Base-by-base conservation (phyloP, 2,329 filamentous ascomycete species). In the Sporothrix dimorphospora region DNA sequence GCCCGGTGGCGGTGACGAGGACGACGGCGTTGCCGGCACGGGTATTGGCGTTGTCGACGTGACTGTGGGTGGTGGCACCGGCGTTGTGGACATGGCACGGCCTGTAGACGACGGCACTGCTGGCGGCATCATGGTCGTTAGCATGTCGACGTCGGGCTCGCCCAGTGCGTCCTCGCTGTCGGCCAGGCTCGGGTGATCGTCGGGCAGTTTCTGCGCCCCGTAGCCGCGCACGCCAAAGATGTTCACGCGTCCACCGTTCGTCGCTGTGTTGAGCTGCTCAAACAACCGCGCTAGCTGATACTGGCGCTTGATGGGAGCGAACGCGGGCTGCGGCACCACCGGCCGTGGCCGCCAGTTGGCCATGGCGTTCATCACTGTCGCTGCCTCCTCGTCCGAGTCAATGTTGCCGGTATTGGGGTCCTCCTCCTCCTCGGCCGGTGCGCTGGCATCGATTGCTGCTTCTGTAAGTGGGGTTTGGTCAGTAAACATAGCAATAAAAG, bases 331-430 rank as follows among this genome's bases (percentile, higher is more conserved):
- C 8, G 90, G 89, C 38, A 93, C 87, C 4, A 97, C 83, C 0
- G 95, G 94, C 74, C 91, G 90, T 0, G 95, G 94, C 57, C 90
- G 90, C 83, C 93, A 94, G 70, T 90, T 89, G 30, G 90, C 85
- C 70, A 95, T 87, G 8, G 93, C 92, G 42, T 88, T 85, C 94
- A 98, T 97, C 69, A 98, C 93, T 0, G 91, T 87, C 66, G 94
- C 91, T 68, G 93, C 94, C 81, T 99, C 96, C 83, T 98, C 96
- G 79, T 99, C 96, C 1, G 93, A 96, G 80, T 99, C 96, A 49
- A 99, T 89, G 1, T 93, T 92, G 2, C 90, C 92, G 6, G 89
- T 90, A 74, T 93, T 93, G 72, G 88, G 88, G 63, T 97, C 93
- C 77, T 94, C 88, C 73, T 95, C 93, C 74, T 98, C 94, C 77